Percentiles rank a stretch among this genome's conserved stretches.
phyloP scores from a whole-genome alignment of 805 yeast genomes.

The Candida chilensis region DNA sequence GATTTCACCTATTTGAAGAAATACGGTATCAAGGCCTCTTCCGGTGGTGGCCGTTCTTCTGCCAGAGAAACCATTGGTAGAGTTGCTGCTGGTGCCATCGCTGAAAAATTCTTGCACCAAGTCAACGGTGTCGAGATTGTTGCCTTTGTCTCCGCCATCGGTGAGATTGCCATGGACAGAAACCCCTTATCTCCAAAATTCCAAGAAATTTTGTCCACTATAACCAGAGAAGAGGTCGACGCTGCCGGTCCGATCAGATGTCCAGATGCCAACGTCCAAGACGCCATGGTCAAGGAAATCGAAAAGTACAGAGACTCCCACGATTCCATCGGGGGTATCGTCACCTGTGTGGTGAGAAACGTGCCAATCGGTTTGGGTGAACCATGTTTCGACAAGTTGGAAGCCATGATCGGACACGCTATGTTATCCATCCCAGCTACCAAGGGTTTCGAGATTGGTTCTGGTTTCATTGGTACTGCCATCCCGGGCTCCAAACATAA shows the following conservation, averaged over 20 bases:
- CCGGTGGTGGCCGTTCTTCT: constrained; percentile 96
- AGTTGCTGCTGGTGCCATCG: constrained; percentile 98
- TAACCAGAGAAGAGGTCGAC: constrained; percentile 86
- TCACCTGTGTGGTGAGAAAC: constrained; percentile 93
- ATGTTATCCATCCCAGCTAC: constrained; percentile 98
- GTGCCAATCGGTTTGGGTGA: constrained; percentile 96
- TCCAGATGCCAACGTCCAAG: constrained; percentile 68
- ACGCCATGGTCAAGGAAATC: constrained; percentile 76
- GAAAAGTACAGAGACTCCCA: constrained; percentile 77
- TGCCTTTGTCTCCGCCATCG: constrained; percentile 94
- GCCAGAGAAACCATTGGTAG: constrained; percentile 98
- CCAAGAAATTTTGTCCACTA: constrained; percentile 55
- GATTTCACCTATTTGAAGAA: constrained; percentile 88
- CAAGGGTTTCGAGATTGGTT: constrained; percentile 96
- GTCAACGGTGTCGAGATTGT: constrained; percentile 86
- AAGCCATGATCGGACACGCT: constrained; percentile 93
- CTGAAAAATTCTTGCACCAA: constrained; percentile 78
- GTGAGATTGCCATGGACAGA: constrained; percentile 69
- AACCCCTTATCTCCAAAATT: constrained; percentile 58
- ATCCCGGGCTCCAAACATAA: constrained; percentile 93
- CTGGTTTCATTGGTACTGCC: constrained; percentile 86
- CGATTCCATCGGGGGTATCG: constrained; percentile 97
- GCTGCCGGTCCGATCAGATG: constrained; percentile 87
- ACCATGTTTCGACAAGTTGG: constrained; percentile 94
- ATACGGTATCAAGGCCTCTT: constrained; percentile 87